Conservation (phyloP, 1,284 basidiomycete species). For the Marasmius fiardii region DNA sequence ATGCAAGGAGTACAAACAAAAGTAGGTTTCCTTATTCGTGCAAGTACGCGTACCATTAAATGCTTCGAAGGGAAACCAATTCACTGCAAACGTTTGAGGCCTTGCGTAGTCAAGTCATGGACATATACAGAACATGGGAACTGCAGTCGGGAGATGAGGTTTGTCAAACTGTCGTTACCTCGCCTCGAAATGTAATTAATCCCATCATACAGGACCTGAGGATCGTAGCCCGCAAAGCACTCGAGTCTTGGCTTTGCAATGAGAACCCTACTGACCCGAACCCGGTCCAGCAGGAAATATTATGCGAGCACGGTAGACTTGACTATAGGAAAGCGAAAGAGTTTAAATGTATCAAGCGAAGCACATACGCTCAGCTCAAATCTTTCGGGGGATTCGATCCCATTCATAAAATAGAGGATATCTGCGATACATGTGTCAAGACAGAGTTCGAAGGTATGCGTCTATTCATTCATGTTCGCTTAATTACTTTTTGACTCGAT, state of each 20-base stretch:
- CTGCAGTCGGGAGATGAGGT: conserved; percentile 42
- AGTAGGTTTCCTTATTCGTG: conserved; percentile 32
- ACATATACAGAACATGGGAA: conserved; percentile 65
- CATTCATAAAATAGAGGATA: conserved; percentile 40
- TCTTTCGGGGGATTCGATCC: conserved; percentile 47
- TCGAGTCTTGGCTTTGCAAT: conserved; percentile 60
- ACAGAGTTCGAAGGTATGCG: conserved; percentile 55
- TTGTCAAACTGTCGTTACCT: conserved; percentile 6
- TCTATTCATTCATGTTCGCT: not conserved
- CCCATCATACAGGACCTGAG: conserved; percentile 42
- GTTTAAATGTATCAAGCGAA: conserved; percentile 62
- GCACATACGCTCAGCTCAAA: conserved; percentile 44
- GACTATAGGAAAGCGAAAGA: conserved; percentile 51
- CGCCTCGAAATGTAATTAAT: not conserved
- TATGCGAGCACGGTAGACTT: conserved; percentile 58
- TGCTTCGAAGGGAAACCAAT: conserved; percentile 37
- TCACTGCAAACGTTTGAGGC: conserved; percentile 43
- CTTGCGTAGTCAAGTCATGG: conserved; percentile 48
- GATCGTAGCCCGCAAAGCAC: conserved; percentile 54
- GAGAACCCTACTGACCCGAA: conserved; percentile 23
- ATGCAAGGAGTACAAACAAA: conserved; percentile 47
- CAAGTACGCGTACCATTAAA: conserved; percentile 12
- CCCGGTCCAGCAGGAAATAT: conserved; percentile 34
- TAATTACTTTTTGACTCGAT: not conserved
- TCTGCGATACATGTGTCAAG: conserved; percentile 62